These are phyloP conservation scores for Candida ovalis DNA, from an alignment of 805 yeast genomes.

Conservation along the genomic window DNA sequence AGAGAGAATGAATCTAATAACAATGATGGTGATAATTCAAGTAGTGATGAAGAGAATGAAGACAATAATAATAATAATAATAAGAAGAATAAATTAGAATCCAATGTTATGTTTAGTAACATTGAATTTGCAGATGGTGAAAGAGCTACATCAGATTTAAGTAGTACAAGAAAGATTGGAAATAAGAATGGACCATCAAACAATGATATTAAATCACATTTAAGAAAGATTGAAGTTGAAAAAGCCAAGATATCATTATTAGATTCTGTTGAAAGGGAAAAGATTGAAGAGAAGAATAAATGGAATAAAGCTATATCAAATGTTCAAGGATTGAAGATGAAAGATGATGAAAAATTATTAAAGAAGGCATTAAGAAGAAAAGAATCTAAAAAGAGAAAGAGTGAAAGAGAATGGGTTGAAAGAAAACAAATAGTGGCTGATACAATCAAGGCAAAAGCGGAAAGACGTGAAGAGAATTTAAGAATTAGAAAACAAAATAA, in stretches of 20 bases:
- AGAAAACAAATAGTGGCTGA: slow-evolving; percentile 77
- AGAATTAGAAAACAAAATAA: slow-evolving; percentile 81
- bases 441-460: slow-evolving; percentile 67
- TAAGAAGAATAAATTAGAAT: slow-evolving; percentile 32
- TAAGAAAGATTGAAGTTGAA: slow-evolving; percentile 69
- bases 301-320: slow-evolving; percentile 85
- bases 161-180: slow-evolving; percentile 52
- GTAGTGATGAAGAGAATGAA: slow-evolving; percentile 34
- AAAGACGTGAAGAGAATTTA: slow-evolving; percentile 90
- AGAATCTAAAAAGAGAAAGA: slow-evolving; percentile 77
- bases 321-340: slow-evolving; percentile 84
- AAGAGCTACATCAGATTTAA: slow-evolving; percentile 69
- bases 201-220: slow-evolving; percentile 80
- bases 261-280: slow-evolving; percentile 57
- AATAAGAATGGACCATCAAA: slow-evolving; percentile 79
- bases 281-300: slow-evolving; percentile 63
- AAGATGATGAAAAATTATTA: slow-evolving; percentile 85
- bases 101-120: slow-evolving; percentile 67
- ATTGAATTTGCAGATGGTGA: slow-evolving; percentile 82
- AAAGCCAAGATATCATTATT: slow-evolving; percentile 57
- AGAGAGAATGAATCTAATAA: slow-evolving; percentile 26
- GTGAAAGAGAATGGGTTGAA: slow-evolving; percentile 90
- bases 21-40: slow-evolving; percentile 38
- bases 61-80: slow-evolving; percentile 25
- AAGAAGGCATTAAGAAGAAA: slow-evolving; percentile 82